Evolutionary conservation across 1,139 yeast genomes (phyloP), one percentile per base, ranked within the genome.

Genomic region (Candida tropicalis): DNA sequence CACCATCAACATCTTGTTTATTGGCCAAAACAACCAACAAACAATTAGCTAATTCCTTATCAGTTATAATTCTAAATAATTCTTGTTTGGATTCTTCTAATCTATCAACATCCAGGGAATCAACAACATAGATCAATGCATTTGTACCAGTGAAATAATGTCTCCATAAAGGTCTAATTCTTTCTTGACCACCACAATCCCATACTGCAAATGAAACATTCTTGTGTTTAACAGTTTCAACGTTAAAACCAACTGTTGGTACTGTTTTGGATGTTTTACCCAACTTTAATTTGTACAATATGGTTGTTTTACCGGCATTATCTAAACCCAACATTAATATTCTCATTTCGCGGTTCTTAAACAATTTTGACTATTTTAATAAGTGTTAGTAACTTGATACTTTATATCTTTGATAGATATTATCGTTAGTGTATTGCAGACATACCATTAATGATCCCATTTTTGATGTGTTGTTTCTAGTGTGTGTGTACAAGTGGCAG

Each of bases 141-240:
- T 89, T 87, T 3, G 97, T 88, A 24, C 96, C 96, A 10, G 96
- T 87, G 66, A 86, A 89, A 66, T 90, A 91, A 62, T 90, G 97
- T 64, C 97, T 81, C 97, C 98, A 90, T 42, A 90, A 73, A 0
- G 96, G 96, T 58, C 96, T 77, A 53, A 88, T 81, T 63, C 95
- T 75, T 57, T 88, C 95, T 68, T 89, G 97, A 62, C 96, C 97
- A 68, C 97, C 97, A 46, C 95, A 95, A 65, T 90, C 97, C 97
- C 97, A 91, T 54, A 93, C 95, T 49, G 93, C 93, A 73, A 90
- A 89, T 47, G 87, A 82, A 48, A 90, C 84, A 63, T 88, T 88
- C 63, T 86, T 87, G 64, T 86, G 91, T 48, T 87, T 83, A 54
- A 91, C 90, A 7, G 96, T 88, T 65, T 91, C 97, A 45, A 90